Base-by-base conservation (phyloP, 2,329 filamentous ascomycete genomes). In the Westerdykella aurantiaca region DNA sequence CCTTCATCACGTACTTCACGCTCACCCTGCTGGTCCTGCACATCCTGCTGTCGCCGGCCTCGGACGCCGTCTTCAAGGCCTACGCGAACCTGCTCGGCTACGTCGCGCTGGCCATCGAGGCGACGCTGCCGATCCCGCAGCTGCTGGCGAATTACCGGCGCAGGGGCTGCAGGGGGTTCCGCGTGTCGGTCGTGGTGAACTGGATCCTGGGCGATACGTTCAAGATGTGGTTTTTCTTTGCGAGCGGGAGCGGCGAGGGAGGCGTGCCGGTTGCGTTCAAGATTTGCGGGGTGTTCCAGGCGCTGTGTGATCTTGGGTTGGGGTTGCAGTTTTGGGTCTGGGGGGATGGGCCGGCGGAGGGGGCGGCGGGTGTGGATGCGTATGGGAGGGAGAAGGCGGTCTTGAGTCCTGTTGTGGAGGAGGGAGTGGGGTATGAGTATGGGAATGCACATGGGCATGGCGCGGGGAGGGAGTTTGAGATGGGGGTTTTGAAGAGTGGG, bases 161-260 rank as follows among this genome's bases (percentile, higher is more conserved):
- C 4, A 74, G 77, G 47, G 88, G 85, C 2, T 88, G 84, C 72
- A 84, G 81, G 64, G 87, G 87, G 5, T 88, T 94, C 68, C 78
- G 87, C 13, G 61, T 88, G 10, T 88, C 83, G 6, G 82, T 94
- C 4, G 71, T 93, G 45, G 78, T 75, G 22, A 88, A 83, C 64
- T 94, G 87, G 87, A 72, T 94, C 42, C 70, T 84, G 2, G 87
- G 87, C 48, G 87, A 94, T 66, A 74, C 79, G 7, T 88, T 93
- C 82, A 94, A 94, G 75, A 85, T 91, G 77, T 70, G 67, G 44
- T 77, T 74, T 51, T 86, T 88, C 58, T 93, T 91, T 71, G 85
- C 90, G 48, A 86, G 82, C 2, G 79, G 83, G 1, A 79, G 76
- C 1, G 79, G 79, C 4, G 73, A 77, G 57, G 33, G 33, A 5